A percentile compares a stretch with the other conserved stretches of the same genome.
Evolutionary conservation across 2,329 filamentous ascomycete genomes (phyloP).

Genomic region (Trichophyton equinum): DNA sequence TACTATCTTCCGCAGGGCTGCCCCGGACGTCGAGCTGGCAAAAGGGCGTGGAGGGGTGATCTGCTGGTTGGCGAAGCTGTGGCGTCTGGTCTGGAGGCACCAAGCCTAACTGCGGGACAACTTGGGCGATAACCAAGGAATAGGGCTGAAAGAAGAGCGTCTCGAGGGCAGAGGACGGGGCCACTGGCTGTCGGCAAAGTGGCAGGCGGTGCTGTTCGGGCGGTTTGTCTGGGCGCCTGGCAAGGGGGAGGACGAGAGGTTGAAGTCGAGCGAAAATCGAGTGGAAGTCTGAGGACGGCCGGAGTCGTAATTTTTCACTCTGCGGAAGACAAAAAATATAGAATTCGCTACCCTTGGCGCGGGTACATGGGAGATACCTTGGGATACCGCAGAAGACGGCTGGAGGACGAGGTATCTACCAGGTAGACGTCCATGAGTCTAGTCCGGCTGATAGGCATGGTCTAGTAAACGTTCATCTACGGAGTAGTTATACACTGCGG

Average conservation of each 20-base stretch:
- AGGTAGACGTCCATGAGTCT: neutral
- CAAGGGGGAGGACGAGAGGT: neutral
- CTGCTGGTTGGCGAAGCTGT: neutral
- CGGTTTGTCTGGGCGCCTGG: neutral
- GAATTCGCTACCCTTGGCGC: neutral
- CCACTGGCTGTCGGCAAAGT: neutral
- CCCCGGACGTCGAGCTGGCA: neutral
- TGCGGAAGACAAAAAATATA: neutral
- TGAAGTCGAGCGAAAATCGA: neutral
- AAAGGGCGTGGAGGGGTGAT: neutral
- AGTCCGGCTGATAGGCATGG: neutral
- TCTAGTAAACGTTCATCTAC: neutral
- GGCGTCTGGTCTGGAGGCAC: constrained; percentile 1
- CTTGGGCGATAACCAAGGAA: neutral
- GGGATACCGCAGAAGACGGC: neutral
- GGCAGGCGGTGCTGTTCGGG: neutral
- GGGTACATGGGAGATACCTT: neutral
- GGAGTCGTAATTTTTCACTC: neutral
- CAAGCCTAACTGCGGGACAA: neutral
- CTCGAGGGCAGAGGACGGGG: neutral
- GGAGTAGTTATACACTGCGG: no score
- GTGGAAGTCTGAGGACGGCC: neutral
- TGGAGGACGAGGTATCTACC: neutral
- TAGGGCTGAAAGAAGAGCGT: neutral
- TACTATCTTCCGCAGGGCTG: neutral